Percentiles rank a stretch among this genome's conserved stretches.
These are phyloP conservation scores for Eragrostis tef DNA, from an alignment of 202 grass and related monocot genomes.

Conservation along the genomic window DNA sequence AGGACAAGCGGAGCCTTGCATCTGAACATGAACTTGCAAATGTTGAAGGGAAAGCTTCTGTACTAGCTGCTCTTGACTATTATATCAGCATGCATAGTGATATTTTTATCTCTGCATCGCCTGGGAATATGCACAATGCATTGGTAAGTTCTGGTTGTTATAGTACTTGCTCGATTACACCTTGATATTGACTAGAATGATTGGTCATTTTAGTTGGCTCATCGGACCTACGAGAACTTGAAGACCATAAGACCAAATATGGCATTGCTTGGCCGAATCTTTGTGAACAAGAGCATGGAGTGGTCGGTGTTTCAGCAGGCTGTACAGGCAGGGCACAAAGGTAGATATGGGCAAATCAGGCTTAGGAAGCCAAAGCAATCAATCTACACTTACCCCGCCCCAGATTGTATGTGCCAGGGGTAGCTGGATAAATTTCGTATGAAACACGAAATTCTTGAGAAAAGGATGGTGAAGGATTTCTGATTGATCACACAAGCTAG, in stretches of 20 bases:
- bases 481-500: not conserved
- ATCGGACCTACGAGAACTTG: slow-evolving; percentile 73
- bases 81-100: slow-evolving; percentile 80
- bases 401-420: slow-evolving; percentile 91
- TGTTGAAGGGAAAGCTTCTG: slow-evolving; percentile 87
- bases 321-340: slow-evolving; percentile 73
- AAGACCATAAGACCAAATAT: slow-evolving; percentile 92
- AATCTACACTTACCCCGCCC: slow-evolving; percentile 85
- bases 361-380: slow-evolving; percentile 88
- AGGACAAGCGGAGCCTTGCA: slow-evolving; percentile 83
- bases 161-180: not conserved
- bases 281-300: slow-evolving; percentile 83
- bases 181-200: slow-evolving; percentile 11
- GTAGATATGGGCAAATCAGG: slow-evolving; percentile 72
- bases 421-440: slow-evolving; percentile 22
- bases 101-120: slow-evolving; percentile 89
- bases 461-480: not conserved
- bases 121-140: slow-evolving; percentile 98
- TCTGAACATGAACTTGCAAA: slow-evolving; percentile 67
- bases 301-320: slow-evolving; percentile 73
- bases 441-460: not conserved
- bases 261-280: slow-evolving; percentile 77
- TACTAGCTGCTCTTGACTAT: slow-evolving; percentile 92
- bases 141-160: slow-evolving; percentile 53
- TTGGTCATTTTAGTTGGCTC: slow-evolving; percentile 59